These are phyloP conservation scores for Citeromyces nyonsensis DNA, from an alignment of 805 yeast genomes.

Conservation along the genomic window DNA sequence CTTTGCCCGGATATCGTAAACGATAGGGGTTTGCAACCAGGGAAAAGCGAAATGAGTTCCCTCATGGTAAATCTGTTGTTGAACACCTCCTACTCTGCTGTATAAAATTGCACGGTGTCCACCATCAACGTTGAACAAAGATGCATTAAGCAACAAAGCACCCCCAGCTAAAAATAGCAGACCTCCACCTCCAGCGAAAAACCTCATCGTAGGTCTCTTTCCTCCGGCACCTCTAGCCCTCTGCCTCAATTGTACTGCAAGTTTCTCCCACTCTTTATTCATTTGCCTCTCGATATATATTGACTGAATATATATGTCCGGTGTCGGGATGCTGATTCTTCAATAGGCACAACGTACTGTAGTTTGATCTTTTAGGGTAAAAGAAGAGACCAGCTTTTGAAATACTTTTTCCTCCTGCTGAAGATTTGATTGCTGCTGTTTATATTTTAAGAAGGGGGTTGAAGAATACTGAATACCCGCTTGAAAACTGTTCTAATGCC, in stretches of 20 bases:
- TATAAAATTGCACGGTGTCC: slow-evolving; percentile 96
- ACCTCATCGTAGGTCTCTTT: slow-evolving; percentile 24
- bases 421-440: too few species aligned
- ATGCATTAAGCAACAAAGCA: slow-evolving; percentile 31
- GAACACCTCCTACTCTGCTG: slow-evolving; percentile 76
- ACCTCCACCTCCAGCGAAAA: slow-evolving; percentile 52
- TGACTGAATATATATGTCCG: neutral
- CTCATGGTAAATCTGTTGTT: slow-evolving; percentile 69
- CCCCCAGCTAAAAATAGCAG: slow-evolving; percentile 42
- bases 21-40: slow-evolving; percentile 85
- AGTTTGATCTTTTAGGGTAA: too few species aligned
- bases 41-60: slow-evolving; percentile 94
- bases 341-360: too few species aligned
- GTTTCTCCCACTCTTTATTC: slow-evolving; percentile 31
- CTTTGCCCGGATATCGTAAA: slow-evolving; percentile 92
- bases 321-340: neutral
- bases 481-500: too few species aligned
- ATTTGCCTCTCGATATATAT: slow-evolving; percentile 8
- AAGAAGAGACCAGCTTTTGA: too few species aligned
- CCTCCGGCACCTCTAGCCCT: slow-evolving; percentile 17
- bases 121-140: slow-evolving; percentile 86
- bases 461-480: too few species aligned
- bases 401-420: too few species aligned
- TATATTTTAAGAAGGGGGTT: too few species aligned
- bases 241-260: slow-evolving; percentile 32